Base-by-base conservation (phyloP, 208 protist genomes). In the Plasmodiophora brassicae region DNA sequence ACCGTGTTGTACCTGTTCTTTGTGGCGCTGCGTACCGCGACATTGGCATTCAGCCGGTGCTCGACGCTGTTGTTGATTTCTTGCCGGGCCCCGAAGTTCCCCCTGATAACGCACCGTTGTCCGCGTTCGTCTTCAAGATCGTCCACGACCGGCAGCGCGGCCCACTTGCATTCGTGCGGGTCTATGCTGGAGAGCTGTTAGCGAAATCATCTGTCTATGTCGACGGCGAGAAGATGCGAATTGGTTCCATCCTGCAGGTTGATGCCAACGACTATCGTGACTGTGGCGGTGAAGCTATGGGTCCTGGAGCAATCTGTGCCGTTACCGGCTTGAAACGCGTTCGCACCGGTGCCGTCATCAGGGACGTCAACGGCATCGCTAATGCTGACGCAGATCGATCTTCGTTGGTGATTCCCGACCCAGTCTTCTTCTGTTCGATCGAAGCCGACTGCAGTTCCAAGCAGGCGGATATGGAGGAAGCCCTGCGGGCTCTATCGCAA, bases 361-460 rank as follows among this genome's bases (percentile, higher is more conserved):
- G n/a, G 10, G 65, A 78, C 25, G 32, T n/a, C 65, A 5, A 32
- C 41, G 14, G 14, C n/a, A 78, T 5, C n/a, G 65, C n/a, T 8
- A 78, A 38, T 78, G 14, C 65, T 38, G n/a, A n/a, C n/a, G 65
- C 10, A 5, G n/a, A 5, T 78, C 84, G 91, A 36, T 1, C 28
- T 5, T 71, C 32, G n/a, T 5, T 94, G n/a, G 28, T 0, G 0
- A 44, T 91, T 5, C 91, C 89, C n/a, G 22, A 65, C 32, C 90
- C 92, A 0, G 92, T 94, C n/a, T 94, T 94, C 85, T 92, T 91
- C 71, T 89, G 85, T 32, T 88, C 89, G 1, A 53, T 94, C 39
- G 92, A 94, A 65, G 25, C 88, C 0, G 90, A 92, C 8, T 87
- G 44, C 0, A 45, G 10, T 1, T 0, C 36, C 14, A 25, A 90